Evolutionary conservation across 2,329 filamentous ascomycete species (phyloP).

Genomic region (Trichoderma harzianum): DNA sequence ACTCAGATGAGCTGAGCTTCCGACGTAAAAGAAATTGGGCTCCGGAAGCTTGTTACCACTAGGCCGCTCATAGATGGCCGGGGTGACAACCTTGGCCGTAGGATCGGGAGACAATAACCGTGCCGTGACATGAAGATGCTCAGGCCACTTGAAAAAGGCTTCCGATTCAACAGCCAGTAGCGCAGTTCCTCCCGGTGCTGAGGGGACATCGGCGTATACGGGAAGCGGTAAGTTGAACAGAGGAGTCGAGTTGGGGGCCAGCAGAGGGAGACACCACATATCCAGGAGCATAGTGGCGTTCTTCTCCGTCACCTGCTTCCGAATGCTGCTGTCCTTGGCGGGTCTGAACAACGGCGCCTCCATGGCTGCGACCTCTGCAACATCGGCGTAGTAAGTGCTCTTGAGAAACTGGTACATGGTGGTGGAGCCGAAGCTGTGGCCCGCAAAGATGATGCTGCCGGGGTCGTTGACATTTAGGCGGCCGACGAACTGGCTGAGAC

Average conservation of each 20-base stretch:
- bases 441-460: slow-evolving; percentile 70
- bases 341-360: slow-evolving; percentile 61
- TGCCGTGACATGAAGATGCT: slow-evolving; percentile 68
- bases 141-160: slow-evolving; percentile 73
- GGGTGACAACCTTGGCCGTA: slow-evolving; percentile 38
- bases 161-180: slow-evolving; percentile 72
- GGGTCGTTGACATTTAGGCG: slow-evolving; percentile 66
- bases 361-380: slow-evolving; percentile 44
- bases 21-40: slow-evolving; percentile 72
- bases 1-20: slow-evolving; percentile 71
- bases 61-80: slow-evolving; percentile 41
- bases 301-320: slow-evolving; percentile 63
- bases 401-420: slow-evolving; percentile 76
- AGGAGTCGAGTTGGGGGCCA: slow-evolving; percentile 58
- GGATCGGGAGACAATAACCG: slow-evolving; percentile 60
- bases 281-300: slow-evolving; percentile 70
- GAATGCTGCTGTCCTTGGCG: slow-evolving; percentile 50
- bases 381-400: slow-evolving; percentile 65
- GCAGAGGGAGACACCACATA: slow-evolving; percentile 74
- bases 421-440: slow-evolving; percentile 78
- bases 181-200: slow-evolving; percentile 53
- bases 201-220: slow-evolving; percentile 52
- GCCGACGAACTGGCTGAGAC: slow-evolving; percentile 58
- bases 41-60: slow-evolving; percentile 43
- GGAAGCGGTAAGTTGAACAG: slow-evolving; percentile 74